These are phyloP conservation scores for Polygonum maritimum DNA, from an alignment of 148 eudicot genomes.

Conservation along the genomic window DNA sequence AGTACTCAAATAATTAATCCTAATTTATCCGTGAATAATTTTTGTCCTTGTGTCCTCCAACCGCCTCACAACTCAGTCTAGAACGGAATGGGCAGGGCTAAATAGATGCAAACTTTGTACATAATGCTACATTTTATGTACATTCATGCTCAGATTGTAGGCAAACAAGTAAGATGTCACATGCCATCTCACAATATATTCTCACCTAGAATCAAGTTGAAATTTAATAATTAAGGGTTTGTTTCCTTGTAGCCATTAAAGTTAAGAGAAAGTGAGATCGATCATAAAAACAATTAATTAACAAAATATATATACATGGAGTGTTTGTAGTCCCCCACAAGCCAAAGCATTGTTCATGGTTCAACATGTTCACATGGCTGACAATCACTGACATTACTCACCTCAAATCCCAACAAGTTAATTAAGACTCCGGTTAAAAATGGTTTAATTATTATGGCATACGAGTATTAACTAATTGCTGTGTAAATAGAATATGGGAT, in stretches of 20 bases:
- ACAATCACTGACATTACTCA: background rate
- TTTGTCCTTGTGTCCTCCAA: too few species aligned
- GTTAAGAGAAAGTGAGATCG: background rate
- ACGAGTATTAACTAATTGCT: too few species aligned
- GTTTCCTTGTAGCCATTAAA: background rate
- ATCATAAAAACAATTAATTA: background rate
- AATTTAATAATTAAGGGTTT: background rate
- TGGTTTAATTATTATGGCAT: background rate
- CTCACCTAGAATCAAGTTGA: background rate
- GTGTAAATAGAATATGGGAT: background rate
- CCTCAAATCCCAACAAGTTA: background rate
- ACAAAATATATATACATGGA: background rate
- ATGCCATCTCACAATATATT: background rate
- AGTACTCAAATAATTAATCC: too few species aligned
- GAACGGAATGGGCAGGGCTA: too few species aligned
- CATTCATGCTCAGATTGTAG: background rate
- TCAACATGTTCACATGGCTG: conserved; percentile 2
- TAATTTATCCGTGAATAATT: too few species aligned
- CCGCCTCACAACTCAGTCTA: too few species aligned
- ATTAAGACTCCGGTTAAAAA: background rate
- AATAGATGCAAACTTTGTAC: too few species aligned
- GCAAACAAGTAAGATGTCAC: background rate
- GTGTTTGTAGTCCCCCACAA: background rate
- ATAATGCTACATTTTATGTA: background rate
- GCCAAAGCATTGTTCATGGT: background rate